Percentiles rank a stretch among this genome's conserved stretches.
These are phyloP conservation scores for Echinosophora koreensis DNA, from an alignment of 306 rosid genomes.

Conservation along the genomic window DNA sequence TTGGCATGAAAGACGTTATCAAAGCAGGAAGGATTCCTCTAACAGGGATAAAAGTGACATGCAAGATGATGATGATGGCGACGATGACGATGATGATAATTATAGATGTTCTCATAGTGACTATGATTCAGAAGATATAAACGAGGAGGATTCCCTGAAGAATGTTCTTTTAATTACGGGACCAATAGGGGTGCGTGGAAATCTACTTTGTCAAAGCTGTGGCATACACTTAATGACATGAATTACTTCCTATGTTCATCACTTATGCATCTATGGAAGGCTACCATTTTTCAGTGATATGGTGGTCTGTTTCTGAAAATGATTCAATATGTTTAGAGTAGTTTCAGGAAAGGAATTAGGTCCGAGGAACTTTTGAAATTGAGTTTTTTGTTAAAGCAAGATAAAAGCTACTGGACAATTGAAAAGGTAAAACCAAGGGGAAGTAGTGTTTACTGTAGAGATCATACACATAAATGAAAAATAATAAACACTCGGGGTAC, in stretches of 20 bases:
- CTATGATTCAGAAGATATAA: conserved; percentile 67
- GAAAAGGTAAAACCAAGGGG: not conserved
- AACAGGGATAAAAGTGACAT: conserved; percentile 47
- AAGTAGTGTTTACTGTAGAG: conserved; percentile 7
- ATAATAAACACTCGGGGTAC: conserved; percentile 2
- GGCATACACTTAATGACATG: conserved; percentile 38
- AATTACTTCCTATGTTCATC: conserved; percentile 26
- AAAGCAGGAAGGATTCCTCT: conserved; percentile 52
- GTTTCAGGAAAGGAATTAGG: not conserved
- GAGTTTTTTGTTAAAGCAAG: conserved; percentile 20
- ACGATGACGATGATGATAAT: conserved; percentile 41
- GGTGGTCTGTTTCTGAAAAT: conserved; percentile 23
- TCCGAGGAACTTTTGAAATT: conserved; percentile 25
- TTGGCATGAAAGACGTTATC: conserved; percentile 71
- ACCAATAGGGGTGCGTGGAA: conserved; percentile 79
- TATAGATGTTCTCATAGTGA: conserved; percentile 61
- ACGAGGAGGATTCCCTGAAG: conserved; percentile 62
- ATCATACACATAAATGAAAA: conserved; percentile 9
- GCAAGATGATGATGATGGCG: conserved; percentile 40
- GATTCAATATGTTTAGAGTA: not conserved
- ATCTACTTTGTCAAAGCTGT: conserved; percentile 31
- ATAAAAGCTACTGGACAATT: conserved; percentile 6
- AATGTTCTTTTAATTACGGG: conserved; percentile 93
- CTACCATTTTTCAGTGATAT: conserved; percentile 15
- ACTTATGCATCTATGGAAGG: conserved; percentile 33